Evolutionary conservation across 768 basidiomycete genomes (phyloP), one percentile per base, ranked within the genome.

Genomic region (Trametes maxima): DNA sequence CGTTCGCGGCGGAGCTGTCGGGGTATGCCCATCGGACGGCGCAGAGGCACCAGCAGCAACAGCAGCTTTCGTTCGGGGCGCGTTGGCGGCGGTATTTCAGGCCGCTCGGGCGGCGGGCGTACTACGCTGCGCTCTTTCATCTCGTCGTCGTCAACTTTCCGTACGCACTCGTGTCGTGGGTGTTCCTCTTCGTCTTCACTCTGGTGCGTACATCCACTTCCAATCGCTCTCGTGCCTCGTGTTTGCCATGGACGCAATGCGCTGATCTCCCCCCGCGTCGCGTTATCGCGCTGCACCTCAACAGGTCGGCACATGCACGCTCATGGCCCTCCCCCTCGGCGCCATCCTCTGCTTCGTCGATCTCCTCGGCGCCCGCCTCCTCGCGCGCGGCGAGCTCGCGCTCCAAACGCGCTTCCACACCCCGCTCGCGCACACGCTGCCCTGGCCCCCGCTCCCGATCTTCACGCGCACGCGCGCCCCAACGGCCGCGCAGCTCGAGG

Each of bases 141-240:
- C 78, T 94, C 21, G 69, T 85, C 43, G 76, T 89, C 24, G 48
- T 93, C 67, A 93, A 94, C 73, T 90, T 94, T 68, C 90, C 90
- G 0, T 92, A 83, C 67, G 89, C 89, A 16, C 73, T 93, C 60
- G 69, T 77, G n/a, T 87, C 89, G n/a, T 92, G 88, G 86, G 69
- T 91, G 11, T 92, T 85, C 69, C 76, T 90, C 16, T 91, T 93
- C 66, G 85, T 90, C 12, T 89, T 92, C 67, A 93, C 91, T 0
- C 74, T 94, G 73, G 91, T 92, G 67, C 66, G 87, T 79, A 42
- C 44, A 28, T 39, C 45, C 21, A 37, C 33, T 8, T 28, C 25
- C 40, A 33, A 3, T 5, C 42, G n/a, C 33, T 25, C 43, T 33
- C 33, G 48, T 47, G n/a, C 39, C 39, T 24, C 4, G 11, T 45